Percentiles rank a stretch among this genome's conserved stretches.
phyloP scores from a whole-genome alignment of 164 flowering plant genomes.

The Taxillus chinensis region DNA sequence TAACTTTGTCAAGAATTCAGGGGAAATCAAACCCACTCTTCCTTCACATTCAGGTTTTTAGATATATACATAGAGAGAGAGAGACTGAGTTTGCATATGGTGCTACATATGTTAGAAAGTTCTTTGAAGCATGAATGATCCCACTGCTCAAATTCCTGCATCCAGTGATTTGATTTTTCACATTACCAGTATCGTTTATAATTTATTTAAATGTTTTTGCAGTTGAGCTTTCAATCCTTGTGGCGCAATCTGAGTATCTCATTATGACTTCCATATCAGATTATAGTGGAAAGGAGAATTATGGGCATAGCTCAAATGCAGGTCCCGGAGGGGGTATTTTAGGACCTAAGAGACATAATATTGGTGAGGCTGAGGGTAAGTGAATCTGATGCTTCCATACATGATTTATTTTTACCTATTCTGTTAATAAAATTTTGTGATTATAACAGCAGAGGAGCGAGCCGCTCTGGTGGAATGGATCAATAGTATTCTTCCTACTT shows the following conservation, averaged over 20 bases:
- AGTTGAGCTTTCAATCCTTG: background rate
- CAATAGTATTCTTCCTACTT: conserved; percentile 37
- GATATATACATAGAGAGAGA: too few species aligned
- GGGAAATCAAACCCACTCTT: too few species aligned
- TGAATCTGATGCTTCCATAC: background rate
- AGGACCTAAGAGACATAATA: background rate
- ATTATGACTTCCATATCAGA: background rate
- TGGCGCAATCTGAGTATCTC: background rate
- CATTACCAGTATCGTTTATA: background rate
- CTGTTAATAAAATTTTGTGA: background rate
- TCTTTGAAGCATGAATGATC: too few species aligned
- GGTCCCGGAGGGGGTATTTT: background rate
- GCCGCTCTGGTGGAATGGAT: conserved; percentile 59
- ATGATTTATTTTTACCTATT: background rate
- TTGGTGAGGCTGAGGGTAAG: background rate
- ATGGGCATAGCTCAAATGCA: background rate
- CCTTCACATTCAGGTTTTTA: too few species aligned
- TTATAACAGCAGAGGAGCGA: conserved; percentile 3
- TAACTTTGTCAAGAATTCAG: too few species aligned
- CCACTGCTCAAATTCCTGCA: too few species aligned
- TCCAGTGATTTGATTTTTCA: too few species aligned
- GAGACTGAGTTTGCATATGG: too few species aligned
- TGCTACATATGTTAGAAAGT: too few species aligned
- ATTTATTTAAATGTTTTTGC: background rate
- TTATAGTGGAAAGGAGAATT: background rate